A percentile compares a stretch with the other conserved stretches of the same genome.
phyloP scores from a whole-genome alignment of 257 asterid species.

The Gentiana dahurica region DNA sequence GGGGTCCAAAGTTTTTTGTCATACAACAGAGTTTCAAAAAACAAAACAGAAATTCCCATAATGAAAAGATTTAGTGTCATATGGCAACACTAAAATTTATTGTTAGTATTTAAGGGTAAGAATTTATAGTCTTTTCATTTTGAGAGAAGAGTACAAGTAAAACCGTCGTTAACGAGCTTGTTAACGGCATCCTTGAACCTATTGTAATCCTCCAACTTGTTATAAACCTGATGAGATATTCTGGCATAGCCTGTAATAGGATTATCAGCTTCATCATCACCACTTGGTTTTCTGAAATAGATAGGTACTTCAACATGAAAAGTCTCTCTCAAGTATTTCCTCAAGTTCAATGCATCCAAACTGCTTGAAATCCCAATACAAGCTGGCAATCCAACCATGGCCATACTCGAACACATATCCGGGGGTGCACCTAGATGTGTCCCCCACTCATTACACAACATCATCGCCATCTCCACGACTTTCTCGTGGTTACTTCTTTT shows the following conservation, averaged over 20 bases:
- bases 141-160: constrained; percentile 33
- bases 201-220: constrained; percentile 50
- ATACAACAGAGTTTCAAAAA: no score
- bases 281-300: constrained; percentile 39
- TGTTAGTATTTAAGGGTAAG: no score
- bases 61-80: no score
- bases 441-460: constrained; percentile 52
- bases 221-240: constrained; percentile 89
- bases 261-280: constrained; percentile 45
- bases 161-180: constrained; percentile 40
- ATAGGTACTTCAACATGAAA: constrained; percentile 79
- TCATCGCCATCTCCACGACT: constrained; percentile 34
- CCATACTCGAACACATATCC: constrained; percentile 84
- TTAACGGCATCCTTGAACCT: constrained; percentile 68
- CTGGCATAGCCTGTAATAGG: constrained; percentile 67
- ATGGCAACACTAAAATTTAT: no score
- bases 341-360: constrained; percentile 43
- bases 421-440: constrained; percentile 59
- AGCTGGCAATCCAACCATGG: constrained; percentile 78
- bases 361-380: constrained; percentile 49
- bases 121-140: constrained; percentile 8
- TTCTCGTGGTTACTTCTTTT: constrained; percentile 54
- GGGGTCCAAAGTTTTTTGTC: no score
- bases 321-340: constrained; percentile 51
- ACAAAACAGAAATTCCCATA: no score